A percentile compares a stretch with the other conserved stretches of the same genome.
Evolutionary conservation across 2,329 filamentous ascomycete species (phyloP).

Genomic region (Ophiostoma quercus): DNA sequence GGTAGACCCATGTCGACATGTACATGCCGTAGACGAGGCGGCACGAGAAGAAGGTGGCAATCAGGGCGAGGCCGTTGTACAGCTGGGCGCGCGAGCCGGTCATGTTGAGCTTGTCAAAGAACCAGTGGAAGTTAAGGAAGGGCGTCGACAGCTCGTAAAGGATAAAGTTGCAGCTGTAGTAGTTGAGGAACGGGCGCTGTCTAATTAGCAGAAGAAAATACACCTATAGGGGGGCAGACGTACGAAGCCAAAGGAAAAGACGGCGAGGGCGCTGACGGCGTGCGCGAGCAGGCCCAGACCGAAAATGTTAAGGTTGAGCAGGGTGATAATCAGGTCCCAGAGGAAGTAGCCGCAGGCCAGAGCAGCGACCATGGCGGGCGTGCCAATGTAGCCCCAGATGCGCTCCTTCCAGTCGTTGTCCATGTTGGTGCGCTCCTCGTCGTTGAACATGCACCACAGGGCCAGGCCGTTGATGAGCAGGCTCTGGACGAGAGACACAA

Average conservation of each 20-base stretch:
- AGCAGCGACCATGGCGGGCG: constrained; percentile 66
- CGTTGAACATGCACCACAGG: constrained; percentile 65
- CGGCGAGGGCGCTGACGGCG: constrained; percentile 65
- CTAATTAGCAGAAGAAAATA: constrained; percentile 4
- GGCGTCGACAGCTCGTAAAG: constrained; percentile 82
- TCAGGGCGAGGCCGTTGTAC: constrained; percentile 68
- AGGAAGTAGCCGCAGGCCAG: constrained; percentile 77
- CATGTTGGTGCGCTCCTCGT: constrained; percentile 64
- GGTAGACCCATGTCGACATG: constrained; percentile 63
- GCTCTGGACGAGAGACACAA: constrained; percentile 77
- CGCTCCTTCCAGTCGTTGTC: constrained; percentile 53
- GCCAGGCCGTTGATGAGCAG: constrained; percentile 65
- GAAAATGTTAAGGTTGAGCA: constrained; percentile 64
- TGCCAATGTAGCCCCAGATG: constrained; percentile 73
- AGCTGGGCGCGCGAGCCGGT: constrained; percentile 70
- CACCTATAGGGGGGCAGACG: no score
- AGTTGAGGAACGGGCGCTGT: constrained; percentile 78
- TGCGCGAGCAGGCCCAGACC: constrained; percentile 73
- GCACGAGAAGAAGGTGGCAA: constrained; percentile 69
- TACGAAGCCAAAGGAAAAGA: constrained; percentile 74
- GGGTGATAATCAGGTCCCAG: constrained; percentile 71
- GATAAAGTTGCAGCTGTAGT: constrained; percentile 74
- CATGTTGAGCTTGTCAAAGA: constrained; percentile 79
- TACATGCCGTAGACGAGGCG: constrained; percentile 74
- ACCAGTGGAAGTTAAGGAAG: constrained; percentile 87